Percentiles rank a stretch among this genome's conserved stretches.
These are phyloP conservation scores for Pseudogymnoascus verrucosus DNA, from an alignment of 2,329 filamentous ascomycete species.

Conservation along the genomic window DNA sequence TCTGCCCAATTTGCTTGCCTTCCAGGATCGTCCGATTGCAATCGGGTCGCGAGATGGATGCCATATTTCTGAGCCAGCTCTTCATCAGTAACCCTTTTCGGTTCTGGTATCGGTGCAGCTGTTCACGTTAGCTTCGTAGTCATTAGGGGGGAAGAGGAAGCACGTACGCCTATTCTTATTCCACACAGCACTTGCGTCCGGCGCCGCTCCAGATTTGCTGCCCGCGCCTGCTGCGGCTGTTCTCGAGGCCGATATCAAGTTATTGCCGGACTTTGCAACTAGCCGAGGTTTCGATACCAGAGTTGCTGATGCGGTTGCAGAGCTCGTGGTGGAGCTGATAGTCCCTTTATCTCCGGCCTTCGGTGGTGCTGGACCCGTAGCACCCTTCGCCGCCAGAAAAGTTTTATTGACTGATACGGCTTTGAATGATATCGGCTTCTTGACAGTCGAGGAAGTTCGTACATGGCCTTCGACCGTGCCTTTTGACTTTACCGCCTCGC, in stretches of 20 bases:
- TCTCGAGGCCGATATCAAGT: constrained; percentile 42
- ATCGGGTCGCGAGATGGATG: constrained; percentile 72
- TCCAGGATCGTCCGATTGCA: constrained; percentile 65
- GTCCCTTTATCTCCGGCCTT: constrained; percentile 45
- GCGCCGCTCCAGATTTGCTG: constrained; percentile 48
- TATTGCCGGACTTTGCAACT: constrained; percentile 65
- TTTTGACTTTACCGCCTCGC: constrained; percentile 57
- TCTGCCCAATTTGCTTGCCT: constrained; percentile 83
- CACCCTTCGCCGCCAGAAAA: constrained; percentile 66
- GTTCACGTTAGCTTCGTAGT: constrained; percentile 21
- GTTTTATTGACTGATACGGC: constrained; percentile 79
- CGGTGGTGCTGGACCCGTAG: constrained; percentile 35
- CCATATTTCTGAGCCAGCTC: constrained; percentile 77
- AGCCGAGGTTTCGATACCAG: constrained; percentile 59
- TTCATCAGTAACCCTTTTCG: constrained; percentile 78
- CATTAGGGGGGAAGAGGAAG: constrained; percentile 10
- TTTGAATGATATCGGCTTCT: constrained; percentile 75
- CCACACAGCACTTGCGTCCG: constrained; percentile 72
- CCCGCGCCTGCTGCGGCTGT: constrained; percentile 40
- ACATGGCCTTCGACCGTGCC: constrained; percentile 49
- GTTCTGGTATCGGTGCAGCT: constrained; percentile 59
- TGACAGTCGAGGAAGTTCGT: constrained; percentile 51
- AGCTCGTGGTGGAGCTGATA: constrained; percentile 32
- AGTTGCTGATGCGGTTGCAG: constrained; percentile 38
- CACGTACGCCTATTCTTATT: constrained; percentile 76